Base-by-base conservation (phyloP, 352 stramenopile species). In the Globisporangium okanoganense region DNA sequence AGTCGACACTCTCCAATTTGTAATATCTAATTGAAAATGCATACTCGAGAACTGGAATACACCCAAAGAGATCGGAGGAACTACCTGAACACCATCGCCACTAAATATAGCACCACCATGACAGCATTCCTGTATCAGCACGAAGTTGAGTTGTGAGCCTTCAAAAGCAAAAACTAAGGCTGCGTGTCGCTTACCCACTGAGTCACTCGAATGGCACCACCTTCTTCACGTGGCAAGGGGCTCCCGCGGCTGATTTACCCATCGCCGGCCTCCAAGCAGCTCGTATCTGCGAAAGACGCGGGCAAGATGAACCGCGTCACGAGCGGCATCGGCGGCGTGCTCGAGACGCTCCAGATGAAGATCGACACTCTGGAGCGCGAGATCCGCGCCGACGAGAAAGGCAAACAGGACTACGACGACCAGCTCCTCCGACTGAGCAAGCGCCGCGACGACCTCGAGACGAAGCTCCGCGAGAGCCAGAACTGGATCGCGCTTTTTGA, bases 371-470 rank as follows among this genome's bases (percentile, higher is more conserved):
- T 92, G 13, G 82, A 82, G 33, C 70, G 69, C 3, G 83, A 92
- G 66, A 90, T 92, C 54, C 75, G 79, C 45, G 83, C 71, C 5
- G 83, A 92, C 41, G 79, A 87, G 45, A 92, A 90, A 31, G 83
- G 83, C 48, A 92, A 90, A 43, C 71, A 87, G 38, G 80, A 88
- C 44, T 92, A 90, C 61, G 83, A 90, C 38, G 80, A 92, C 45
- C 77, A 88, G 67, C 75, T 92, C 36, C 86, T 86, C 41, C 77
- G 79, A 6, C 58, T 92, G 25, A 56, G 72, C 27, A 71, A 82
- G 51, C 66, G 79, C 22, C 72, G 75, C 1, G 61, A 72, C n/a
- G 83, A 92, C 60, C 64, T 86, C 18, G 69, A 85, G 29, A 40
- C 51, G 31, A 89, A 90, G 44, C 66, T 88, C 14, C 63, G 62